Conservation (phyloP, 1,139 yeast genomes). For the Yamadazyma sp. region DNA sequence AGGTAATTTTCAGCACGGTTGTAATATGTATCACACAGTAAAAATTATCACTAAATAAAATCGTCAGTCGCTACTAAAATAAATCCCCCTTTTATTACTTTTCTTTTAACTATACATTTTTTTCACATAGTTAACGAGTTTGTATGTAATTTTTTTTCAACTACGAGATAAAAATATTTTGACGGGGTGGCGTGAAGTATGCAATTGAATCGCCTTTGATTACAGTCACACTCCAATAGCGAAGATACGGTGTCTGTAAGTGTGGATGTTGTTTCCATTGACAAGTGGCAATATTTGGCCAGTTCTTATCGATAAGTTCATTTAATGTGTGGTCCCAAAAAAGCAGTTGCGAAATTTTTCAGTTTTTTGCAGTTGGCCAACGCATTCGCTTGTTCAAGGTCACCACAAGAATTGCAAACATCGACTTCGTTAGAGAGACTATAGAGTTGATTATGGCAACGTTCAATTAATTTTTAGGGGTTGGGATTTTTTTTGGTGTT, state of each 20-base stretch:
- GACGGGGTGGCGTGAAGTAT: too few relatives aligned
- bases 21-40: slow-evolving; percentile 16
- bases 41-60: slow-evolving; percentile 15
- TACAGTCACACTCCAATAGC: too few relatives aligned
- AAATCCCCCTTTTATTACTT: slow-evolving; percentile 6
- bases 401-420: too few relatives aligned
- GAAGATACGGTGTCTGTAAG: too few relatives aligned
- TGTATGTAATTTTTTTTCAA: slow-evolving; percentile 9
- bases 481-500: too few relatives aligned
- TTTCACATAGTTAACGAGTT: slow-evolving; percentile 7
- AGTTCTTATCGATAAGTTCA: too few relatives aligned
- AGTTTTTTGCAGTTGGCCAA: background rate
- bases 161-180: background rate
- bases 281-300: background rate
- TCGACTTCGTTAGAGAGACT: too few relatives aligned
- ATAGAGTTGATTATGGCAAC: background rate
- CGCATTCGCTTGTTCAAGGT: too few relatives aligned
- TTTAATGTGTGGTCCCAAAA: background rate
- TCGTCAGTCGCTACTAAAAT: slow-evolving; percentile 4
- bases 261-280: background rate
- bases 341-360: slow-evolving; percentile 2
- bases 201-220: too few relatives aligned
- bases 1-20: slow-evolving; percentile 10
- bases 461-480: background rate
- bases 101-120: slow-evolving; percentile 3